These are phyloP conservation scores for Suillus cothurnatus DNA, from an alignment of 768 basidiomycete species.

Conservation along the genomic window DNA sequence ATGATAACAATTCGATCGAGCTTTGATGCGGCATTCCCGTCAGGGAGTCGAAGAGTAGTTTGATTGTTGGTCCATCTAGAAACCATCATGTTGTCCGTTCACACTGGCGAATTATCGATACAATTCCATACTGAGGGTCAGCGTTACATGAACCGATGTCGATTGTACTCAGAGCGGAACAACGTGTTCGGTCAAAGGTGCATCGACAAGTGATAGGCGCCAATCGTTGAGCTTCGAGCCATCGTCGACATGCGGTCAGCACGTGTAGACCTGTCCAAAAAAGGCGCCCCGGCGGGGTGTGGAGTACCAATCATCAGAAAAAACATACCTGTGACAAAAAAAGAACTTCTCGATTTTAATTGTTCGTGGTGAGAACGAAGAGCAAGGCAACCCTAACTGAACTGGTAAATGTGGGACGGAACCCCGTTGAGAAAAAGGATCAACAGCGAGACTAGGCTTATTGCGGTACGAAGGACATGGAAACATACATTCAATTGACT, in stretches of 20 bases:
- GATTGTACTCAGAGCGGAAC: conserved; percentile 1
- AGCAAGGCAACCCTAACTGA: not conserved
- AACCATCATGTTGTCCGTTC: not conserved
- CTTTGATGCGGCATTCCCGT: not conserved
- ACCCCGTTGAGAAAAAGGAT: not conserved
- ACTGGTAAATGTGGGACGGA: not conserved
- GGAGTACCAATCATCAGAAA: not conserved
- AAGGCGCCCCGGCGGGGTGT: not conserved
- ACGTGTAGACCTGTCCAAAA: not conserved
- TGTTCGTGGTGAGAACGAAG: not conserved
- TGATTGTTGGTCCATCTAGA: no score
- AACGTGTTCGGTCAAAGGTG: not conserved
- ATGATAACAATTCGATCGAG: not conserved
- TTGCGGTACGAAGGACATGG: not conserved
- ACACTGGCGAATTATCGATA: not conserved
- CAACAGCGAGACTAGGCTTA: not conserved
- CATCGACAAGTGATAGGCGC: not conserved
- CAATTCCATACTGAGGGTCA: not conserved
- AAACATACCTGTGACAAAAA: not conserved
- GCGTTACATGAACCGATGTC: not conserved
- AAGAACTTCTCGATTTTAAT: not conserved
- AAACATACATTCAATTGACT: not conserved
- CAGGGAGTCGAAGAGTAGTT: not conserved
- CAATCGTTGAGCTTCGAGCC: not conserved
- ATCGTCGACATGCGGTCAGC: not conserved